Evolutionary conservation across 2,329 filamentous ascomycete species (phyloP).

Genomic region (Stemphylium vesicarium): DNA sequence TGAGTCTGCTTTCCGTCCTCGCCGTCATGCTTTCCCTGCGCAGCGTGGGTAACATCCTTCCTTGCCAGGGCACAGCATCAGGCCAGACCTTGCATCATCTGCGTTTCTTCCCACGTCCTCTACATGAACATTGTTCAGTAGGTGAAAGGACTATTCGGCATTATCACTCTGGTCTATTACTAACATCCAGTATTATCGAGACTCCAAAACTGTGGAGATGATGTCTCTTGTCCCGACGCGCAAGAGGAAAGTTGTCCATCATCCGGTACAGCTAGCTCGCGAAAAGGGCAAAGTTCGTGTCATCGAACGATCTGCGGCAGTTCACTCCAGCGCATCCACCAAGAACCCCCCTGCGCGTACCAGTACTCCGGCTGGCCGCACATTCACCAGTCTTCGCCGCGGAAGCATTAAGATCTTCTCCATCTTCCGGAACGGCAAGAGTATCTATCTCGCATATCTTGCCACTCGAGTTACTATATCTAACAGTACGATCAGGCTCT

Average conservation of each 20-base stretch:
- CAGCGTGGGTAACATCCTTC: neutral
- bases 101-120: neutral
- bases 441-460: slow-evolving; percentile 13
- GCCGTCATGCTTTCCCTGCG: neutral
- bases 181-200: neutral
- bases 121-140: neutral
- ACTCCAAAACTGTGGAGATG: slow-evolving; percentile 26
- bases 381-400: slow-evolving; percentile 38
- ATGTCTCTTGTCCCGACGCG: slow-evolving; percentile 38
- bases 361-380: slow-evolving; percentile 29
- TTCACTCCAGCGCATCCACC: slow-evolving; percentile 8
- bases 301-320: slow-evolving; percentile 31
- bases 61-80: neutral
- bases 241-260: slow-evolving; percentile 42
- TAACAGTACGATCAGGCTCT: slow-evolving; percentile 23
- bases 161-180: slow-evolving; percentile 2
- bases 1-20: neutral
- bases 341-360: slow-evolving; percentile 24
- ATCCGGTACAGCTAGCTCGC: slow-evolving; percentile 21
- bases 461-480: neutral
- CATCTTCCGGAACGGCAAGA: slow-evolving; percentile 43
- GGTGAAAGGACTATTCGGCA: slow-evolving; percentile 4
- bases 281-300: slow-evolving; percentile 44
- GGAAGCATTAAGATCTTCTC: slow-evolving; percentile 44
- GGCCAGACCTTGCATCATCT: neutral